Evolutionary conservation across 768 basidiomycete species (phyloP).

Genomic region (Amanita phalloides): DNA sequence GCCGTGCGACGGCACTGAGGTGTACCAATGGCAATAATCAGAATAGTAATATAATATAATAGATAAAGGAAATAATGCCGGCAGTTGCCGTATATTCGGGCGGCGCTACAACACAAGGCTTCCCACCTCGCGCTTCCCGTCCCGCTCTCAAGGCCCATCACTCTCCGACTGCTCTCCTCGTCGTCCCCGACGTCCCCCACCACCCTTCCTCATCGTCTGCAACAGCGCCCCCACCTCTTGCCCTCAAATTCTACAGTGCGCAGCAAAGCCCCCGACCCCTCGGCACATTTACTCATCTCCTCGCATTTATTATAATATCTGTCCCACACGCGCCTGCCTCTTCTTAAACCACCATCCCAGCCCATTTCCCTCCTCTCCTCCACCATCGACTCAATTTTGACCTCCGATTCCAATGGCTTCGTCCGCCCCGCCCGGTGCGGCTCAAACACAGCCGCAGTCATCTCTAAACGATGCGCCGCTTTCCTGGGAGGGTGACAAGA

Average conservation of each 20-base stretch:
- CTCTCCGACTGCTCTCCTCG: conserved; percentile 9
- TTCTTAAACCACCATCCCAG: not conserved
- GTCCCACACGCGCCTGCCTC: conserved; percentile 5
- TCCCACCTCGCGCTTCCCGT: conserved; percentile 18
- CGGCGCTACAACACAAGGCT: conserved; percentile 21
- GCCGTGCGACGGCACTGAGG: conserved; percentile 61
- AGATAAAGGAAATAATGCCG: conserved; percentile 10
- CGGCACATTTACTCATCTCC: conserved; percentile 7
- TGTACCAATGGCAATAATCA: not conserved
- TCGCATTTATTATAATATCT: conserved; percentile 2
- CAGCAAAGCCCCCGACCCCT: not conserved
- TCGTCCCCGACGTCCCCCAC: conserved; percentile 10
- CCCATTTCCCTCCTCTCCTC: conserved; percentile 4
- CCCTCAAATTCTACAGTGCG: not conserved
- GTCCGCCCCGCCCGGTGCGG: conserved; percentile 2
- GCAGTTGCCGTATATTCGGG: conserved; percentile 20
- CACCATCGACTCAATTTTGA: conserved; percentile 3
- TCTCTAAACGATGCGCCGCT: conserved; percentile 18
- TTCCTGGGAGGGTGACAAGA: conserved; percentile 81
- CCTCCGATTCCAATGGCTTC: conserved; percentile 1
- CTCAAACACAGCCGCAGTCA: conserved; percentile 11
- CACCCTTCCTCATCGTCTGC: conserved; percentile 12
- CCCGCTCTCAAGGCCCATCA: conserved; percentile 10
- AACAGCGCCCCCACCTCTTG: conserved; percentile 7
- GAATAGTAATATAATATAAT: conserved; percentile 7